phyloP scores from a whole-genome alignment of 1,284 basidiomycete species.

The Exobasidium rhododendri region DNA sequence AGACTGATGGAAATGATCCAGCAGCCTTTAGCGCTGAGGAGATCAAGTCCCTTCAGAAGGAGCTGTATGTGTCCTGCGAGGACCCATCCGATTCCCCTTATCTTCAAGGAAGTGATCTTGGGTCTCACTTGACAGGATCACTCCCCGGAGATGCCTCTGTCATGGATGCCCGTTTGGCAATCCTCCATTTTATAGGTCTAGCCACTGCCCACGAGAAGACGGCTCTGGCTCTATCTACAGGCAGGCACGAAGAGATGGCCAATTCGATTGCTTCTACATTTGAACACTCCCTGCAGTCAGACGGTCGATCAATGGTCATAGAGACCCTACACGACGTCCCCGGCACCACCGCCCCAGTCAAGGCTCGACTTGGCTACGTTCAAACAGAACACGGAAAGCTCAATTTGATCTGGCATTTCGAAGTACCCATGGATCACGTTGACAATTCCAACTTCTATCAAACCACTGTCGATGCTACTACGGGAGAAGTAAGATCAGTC shows the following conservation, averaged over 20 bases:
- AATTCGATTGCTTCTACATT: conserved; percentile 3
- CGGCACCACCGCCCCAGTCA: conserved; percentile 37
- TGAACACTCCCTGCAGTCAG: conserved; percentile 9
- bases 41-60: conserved; percentile 31
- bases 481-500: conserved; percentile 33
- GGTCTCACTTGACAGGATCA: conserved; percentile 27
- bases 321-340: conserved; percentile 39
- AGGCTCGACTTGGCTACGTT: conserved; percentile 41
- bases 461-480: conserved; percentile 37
- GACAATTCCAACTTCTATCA: conserved; percentile 32
- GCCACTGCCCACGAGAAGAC: conserved; percentile 34
- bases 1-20: background rate
- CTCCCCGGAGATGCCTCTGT: conserved; percentile 26
- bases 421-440: conserved; percentile 36
- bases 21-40: conserved; percentile 8
- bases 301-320: conserved; percentile 3
- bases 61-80: conserved; percentile 35
- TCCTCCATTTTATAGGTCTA: conserved; percentile 34
- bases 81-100: conserved; percentile 35
- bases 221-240: conserved; percentile 22
- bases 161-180: conserved; percentile 36
- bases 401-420: conserved; percentile 39
- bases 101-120: conserved; percentile 35
- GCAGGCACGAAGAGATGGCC: conserved; percentile 1
- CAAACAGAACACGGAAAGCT: conserved; percentile 29